Evolutionary conservation across 208 protist genomes (phyloP).

Genomic region (Leishmania amazonensis): DNA sequence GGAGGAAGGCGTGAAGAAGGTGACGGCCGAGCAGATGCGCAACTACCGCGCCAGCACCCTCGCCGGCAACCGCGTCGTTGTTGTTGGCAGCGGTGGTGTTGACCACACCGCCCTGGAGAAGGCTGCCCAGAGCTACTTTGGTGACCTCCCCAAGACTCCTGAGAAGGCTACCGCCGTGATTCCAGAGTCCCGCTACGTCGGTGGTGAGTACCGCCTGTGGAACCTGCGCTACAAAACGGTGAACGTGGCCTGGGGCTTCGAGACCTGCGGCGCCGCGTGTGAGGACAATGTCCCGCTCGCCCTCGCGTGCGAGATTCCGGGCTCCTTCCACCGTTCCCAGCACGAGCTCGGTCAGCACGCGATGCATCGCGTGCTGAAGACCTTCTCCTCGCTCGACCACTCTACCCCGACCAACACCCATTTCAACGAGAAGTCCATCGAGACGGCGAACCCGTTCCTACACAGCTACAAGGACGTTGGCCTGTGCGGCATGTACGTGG

Average conservation of each 20-base stretch:
- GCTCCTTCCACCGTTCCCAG: slow-evolving; percentile 87
- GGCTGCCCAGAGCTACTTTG: slow-evolving; percentile 91
- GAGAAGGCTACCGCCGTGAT: slow-evolving; percentile 24
- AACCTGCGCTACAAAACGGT: slow-evolving; percentile 89
- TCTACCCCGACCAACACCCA: slow-evolving; percentile 88
- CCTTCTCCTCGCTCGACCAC: slow-evolving; percentile 89
- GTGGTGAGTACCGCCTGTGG: slow-evolving; percentile 88
- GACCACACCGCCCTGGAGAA: slow-evolving; percentile 94
- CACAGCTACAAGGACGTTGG: slow-evolving; percentile 89
- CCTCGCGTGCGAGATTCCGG: slow-evolving; percentile 88
- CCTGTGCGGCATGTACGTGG: slow-evolving; percentile 89
- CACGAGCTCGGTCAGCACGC: slow-evolving; percentile 88
- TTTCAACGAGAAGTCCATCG: slow-evolving; percentile 89
- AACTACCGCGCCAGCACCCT: slow-evolving; percentile 91
- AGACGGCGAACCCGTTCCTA: slow-evolving; percentile 87
- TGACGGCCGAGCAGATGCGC: slow-evolving; percentile 78
- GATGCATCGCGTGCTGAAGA: slow-evolving; percentile 89
- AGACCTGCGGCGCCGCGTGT: slow-evolving; percentile 86
- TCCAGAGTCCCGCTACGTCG: slow-evolving; percentile 75
- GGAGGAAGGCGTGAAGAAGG: slow-evolving; percentile 88
- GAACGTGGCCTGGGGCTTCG: slow-evolving; percentile 88
- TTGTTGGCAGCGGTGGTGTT: slow-evolving; percentile 96
- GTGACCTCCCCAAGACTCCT: slow-evolving; percentile 57
- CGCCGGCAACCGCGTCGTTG: slow-evolving; percentile 92
- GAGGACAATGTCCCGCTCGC: slow-evolving; percentile 85